A percentile compares a stretch with the other conserved stretches of the same genome.
These are phyloP conservation scores for Linum tenue DNA, from an alignment of 345 rosid species.

Conservation along the genomic window DNA sequence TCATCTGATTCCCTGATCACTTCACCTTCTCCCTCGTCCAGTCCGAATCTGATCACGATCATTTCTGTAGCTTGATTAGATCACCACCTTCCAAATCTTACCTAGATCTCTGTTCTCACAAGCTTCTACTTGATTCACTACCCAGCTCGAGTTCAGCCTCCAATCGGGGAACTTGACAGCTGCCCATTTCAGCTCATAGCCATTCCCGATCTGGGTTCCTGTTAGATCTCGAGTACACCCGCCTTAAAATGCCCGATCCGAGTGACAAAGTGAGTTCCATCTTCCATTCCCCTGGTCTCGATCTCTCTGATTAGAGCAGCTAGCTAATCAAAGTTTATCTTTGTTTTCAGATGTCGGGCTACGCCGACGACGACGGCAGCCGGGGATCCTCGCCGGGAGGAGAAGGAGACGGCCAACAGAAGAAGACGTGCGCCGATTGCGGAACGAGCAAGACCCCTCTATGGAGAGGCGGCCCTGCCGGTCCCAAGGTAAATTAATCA, in stretches of 20 bases:
- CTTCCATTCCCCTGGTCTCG: slow-evolving; percentile 6
- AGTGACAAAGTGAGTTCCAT: slow-evolving; percentile 23
- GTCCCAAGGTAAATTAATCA: slow-evolving; percentile 57
- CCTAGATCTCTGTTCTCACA: background rate
- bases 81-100: background rate
- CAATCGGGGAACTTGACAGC: background rate
- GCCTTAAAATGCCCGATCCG: slow-evolving; percentile 16
- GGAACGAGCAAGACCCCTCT: slow-evolving; percentile 88
- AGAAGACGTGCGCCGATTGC: slow-evolving; percentile 81
- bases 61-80: background rate
- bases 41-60: background rate
- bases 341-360: background rate
- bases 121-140: background rate
- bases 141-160: background rate
- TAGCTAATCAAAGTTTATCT: background rate
- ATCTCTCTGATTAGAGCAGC: background rate
- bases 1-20: background rate
- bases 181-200: slow-evolving; percentile 2
- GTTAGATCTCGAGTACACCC: slow-evolving; percentile 14
- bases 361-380: background rate
- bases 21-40: slow-evolving; percentile 1
- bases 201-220: slow-evolving; percentile 7
- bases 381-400: background rate
- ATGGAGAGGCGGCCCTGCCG: slow-evolving; percentile 98
- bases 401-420: slow-evolving; percentile 28